These are phyloP conservation scores for Fusarium annulatum DNA, from an alignment of 2,329 filamentous ascomycete genomes.

Conservation along the genomic window DNA sequence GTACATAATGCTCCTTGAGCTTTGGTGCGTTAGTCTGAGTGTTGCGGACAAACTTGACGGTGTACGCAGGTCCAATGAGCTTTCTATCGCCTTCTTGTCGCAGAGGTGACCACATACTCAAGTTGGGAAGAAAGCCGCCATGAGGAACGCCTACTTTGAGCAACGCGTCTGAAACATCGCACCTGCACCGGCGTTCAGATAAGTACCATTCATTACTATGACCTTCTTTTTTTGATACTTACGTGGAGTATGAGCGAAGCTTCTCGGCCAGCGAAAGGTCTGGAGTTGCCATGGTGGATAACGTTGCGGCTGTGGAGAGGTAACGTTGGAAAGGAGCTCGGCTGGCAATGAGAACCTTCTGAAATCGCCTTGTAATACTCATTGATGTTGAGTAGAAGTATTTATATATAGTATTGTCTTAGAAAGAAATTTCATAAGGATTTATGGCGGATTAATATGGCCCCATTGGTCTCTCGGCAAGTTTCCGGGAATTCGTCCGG, in stretches of 20 bases:
- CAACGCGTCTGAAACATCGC: background rate
- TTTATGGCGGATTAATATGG: rapidly evolving
- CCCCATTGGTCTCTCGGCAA: rapidly evolving
- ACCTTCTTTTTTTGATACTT: rapidly evolving
- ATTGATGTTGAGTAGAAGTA: rapidly evolving
- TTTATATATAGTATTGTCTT: rapidly evolving
- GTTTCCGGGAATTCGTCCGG: background rate
- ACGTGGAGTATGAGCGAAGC: background rate
- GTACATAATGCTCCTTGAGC: background rate
- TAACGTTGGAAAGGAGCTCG: background rate
- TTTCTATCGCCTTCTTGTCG: background rate
- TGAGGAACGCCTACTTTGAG: background rate
- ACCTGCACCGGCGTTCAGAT: background rate
- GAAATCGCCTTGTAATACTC: rapidly evolving
- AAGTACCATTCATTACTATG: rapidly evolving
- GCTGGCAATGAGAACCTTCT: rapidly evolving
- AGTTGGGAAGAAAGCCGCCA: background rate
- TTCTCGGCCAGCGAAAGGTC: background rate
- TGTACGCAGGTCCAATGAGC: background rate
- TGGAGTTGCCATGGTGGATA: background rate
- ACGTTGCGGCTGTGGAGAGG: rapidly evolving
- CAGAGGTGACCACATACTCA: background rate
- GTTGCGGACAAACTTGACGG: background rate
- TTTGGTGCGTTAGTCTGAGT: background rate
- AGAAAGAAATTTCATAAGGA: background rate